These are phyloP conservation scores for Xylariaceae sp. DNA, from an alignment of 2,329 filamentous ascomycete genomes.

Conservation along the genomic window DNA sequence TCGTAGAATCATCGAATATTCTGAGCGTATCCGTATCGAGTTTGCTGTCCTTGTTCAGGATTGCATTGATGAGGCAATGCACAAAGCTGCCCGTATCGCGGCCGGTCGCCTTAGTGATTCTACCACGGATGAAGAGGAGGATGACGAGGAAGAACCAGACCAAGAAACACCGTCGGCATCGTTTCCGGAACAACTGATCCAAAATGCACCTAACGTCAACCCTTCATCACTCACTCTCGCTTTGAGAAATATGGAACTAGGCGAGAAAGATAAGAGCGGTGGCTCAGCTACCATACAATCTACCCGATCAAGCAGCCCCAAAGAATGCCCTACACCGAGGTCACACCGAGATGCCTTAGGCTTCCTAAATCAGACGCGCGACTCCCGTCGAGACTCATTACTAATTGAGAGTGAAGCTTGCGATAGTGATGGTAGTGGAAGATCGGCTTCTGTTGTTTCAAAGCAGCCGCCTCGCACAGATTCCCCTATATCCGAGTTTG, in stretches of 20 bases:
- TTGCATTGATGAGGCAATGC: constrained; percentile 88
- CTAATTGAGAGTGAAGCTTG: constrained; percentile 79
- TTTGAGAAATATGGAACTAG: constrained; percentile 44
- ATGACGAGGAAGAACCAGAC: constrained; percentile 49
- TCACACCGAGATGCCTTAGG: constrained; percentile 67
- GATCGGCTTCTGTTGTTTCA: constrained; percentile 74
- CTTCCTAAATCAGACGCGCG: constrained; percentile 54
- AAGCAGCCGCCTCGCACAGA: constrained; percentile 70
- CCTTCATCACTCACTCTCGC: constrained; percentile 57
- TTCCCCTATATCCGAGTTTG: constrained; percentile 86
- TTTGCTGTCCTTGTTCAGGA: constrained; percentile 91
- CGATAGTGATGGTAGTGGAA: constrained; percentile 84
- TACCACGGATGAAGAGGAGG: constrained; percentile 57
- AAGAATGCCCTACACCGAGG: constrained; percentile 85
- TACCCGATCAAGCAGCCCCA: constrained; percentile 83
- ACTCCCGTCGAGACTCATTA: constrained; percentile 74
- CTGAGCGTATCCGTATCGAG: constrained; percentile 90
- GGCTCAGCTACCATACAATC: constrained; percentile 67
- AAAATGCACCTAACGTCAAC: constrained; percentile 57
- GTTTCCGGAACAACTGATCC: constrained; percentile 51
- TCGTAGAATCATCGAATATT: constrained; percentile 90
- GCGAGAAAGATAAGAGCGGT: constrained; percentile 37
- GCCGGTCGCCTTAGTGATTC: constrained; percentile 83
- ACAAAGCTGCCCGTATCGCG: constrained; percentile 84
- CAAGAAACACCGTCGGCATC: constrained; percentile 39